Percentiles rank a stretch among this genome's conserved stretches.
These are phyloP conservation scores for Combretum micranthum DNA, from an alignment of 345 rosid genomes.

Conservation along the genomic window DNA sequence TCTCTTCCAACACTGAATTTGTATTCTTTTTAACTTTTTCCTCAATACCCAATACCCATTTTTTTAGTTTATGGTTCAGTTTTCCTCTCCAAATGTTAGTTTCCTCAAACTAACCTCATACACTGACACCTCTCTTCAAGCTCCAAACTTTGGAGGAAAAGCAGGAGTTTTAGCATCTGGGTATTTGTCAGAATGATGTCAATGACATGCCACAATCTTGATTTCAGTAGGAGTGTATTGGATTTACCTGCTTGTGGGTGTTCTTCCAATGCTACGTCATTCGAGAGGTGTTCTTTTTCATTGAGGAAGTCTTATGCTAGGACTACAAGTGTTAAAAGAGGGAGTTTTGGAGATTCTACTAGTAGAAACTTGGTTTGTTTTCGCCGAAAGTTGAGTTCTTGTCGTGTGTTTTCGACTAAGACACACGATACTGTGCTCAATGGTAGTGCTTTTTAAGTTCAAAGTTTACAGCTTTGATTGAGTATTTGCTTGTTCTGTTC, in stretches of 20 bases:
- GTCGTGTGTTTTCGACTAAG: slow-evolving; percentile 56
- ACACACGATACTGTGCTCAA: slow-evolving; percentile 41
- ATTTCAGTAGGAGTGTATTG: slow-evolving; percentile 50
- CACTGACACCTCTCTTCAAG: too few relatives aligned
- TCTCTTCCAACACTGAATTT: too few relatives aligned
- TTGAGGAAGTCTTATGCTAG: slow-evolving; percentile 22
- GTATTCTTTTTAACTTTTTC: too few relatives aligned
- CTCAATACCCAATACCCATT: too few relatives aligned
- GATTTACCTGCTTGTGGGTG: slow-evolving; percentile 59
- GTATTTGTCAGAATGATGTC: slow-evolving; percentile 53
- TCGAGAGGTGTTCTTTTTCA: slow-evolving; percentile 22
- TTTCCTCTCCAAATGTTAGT: too few relatives aligned
- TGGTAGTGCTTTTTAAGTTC: slow-evolving; percentile 29
- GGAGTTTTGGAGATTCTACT: slow-evolving; percentile 20
- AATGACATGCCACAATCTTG: slow-evolving; percentile 59
- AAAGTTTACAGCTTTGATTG: not conserved
- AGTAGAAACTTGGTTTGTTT: slow-evolving; percentile 40
- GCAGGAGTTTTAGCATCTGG: slow-evolving; percentile 4
- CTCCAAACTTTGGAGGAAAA: too few relatives aligned
- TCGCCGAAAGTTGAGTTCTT: slow-evolving; percentile 33
- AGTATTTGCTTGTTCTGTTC: not conserved
- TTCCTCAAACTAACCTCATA: too few relatives aligned
- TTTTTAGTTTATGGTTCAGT: too few relatives aligned
- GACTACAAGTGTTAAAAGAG: slow-evolving; percentile 21
- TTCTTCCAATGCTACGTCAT: slow-evolving; percentile 41